Percentiles rank a stretch among this genome's conserved stretches.
These are phyloP conservation scores for Agrocybe chaxingu DNA, from an alignment of 768 basidiomycete genomes.

Conservation along the genomic window DNA sequence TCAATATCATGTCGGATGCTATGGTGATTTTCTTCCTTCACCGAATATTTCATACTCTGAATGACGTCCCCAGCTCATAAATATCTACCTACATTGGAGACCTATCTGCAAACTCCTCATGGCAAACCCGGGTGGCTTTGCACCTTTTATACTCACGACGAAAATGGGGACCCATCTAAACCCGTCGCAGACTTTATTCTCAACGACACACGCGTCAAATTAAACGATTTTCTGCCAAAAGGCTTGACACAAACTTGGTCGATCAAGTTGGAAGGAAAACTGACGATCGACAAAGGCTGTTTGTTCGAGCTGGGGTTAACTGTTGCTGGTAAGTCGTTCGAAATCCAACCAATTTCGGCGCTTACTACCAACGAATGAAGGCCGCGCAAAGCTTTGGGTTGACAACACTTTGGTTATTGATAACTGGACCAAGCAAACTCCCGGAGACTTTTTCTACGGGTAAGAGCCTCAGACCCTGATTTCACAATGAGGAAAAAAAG, in stretches of 20 bases:
- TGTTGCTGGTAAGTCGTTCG: conserved; percentile 43
- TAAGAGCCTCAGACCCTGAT: conserved; percentile 19
- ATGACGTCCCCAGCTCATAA: conserved; percentile 47
- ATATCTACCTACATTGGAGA: conserved; percentile 68
- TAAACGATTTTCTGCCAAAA: conserved; percentile 63
- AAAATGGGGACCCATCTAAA: conserved; percentile 39
- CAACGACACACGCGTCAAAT: conserved; percentile 58
- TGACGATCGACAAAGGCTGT: conserved; percentile 45
- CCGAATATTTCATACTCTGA: not conserved
- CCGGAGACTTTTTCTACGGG: conserved; percentile 71
- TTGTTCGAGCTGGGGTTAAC: conserved; percentile 61
- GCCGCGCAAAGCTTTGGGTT: conserved; percentile 63
- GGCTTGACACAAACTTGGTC: conserved; percentile 54
- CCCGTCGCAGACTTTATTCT: conserved; percentile 46
- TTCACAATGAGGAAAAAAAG: not conserved
- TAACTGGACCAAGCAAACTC: conserved; percentile 67
- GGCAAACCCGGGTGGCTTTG: conserved; percentile 63
- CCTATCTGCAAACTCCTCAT: conserved; percentile 44
- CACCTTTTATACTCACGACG: conserved; percentile 59
- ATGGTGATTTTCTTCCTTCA: conserved; percentile 36
- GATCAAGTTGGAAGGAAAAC: conserved; percentile 50
- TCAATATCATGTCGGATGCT: conserved; percentile 60
- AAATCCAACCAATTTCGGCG: not conserved
- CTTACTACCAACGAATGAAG: conserved; percentile 19
- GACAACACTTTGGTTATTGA: conserved; percentile 58